Evolutionary conservation across 140 eudicot species (phyloP).

Genomic region (Ambrosia hybrid): DNA sequence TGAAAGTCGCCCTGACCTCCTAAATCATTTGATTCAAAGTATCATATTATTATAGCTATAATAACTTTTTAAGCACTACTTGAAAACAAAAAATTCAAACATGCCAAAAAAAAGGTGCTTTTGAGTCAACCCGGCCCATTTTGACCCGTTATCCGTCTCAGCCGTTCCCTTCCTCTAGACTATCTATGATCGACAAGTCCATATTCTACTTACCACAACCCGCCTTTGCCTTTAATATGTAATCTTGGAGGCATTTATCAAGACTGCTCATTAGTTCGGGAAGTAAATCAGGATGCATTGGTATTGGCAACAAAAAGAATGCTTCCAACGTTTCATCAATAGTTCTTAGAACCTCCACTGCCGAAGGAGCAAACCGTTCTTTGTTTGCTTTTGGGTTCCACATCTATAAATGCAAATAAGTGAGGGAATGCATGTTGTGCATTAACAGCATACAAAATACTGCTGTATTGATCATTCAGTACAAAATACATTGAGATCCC

Average conservation of each 20-base stretch:
- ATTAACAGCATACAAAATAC: neutral
- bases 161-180: neutral
- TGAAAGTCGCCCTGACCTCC: neutral
- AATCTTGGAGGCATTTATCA: slow-evolving; percentile 73
- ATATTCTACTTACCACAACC: slow-evolving; percentile 70
- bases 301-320: slow-evolving; percentile 86
- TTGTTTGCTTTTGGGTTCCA: slow-evolving; percentile 78
- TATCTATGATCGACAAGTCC: slow-evolving; percentile 5
- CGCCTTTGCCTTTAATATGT: slow-evolving; percentile 75
- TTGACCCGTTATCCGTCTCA: neutral
- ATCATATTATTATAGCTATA: neutral
- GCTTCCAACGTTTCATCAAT: slow-evolving; percentile 88
- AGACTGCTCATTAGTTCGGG: slow-evolving; percentile 70
- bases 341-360: slow-evolving; percentile 74
- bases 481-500: neutral
- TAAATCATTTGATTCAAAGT: neutral
- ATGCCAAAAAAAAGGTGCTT: neutral
- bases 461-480: too few relatives aligned
- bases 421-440: too few relatives aligned
- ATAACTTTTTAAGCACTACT: neutral
- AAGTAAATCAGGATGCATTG: slow-evolving; percentile 70
- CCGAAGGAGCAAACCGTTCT: slow-evolving; percentile 80
- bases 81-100: neutral
- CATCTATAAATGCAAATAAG: slow-evolving; percentile 32
- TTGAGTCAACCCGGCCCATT: neutral